Percentiles rank a stretch among this genome's conserved stretches.
These are phyloP conservation scores for Hericium erinaceus DNA, from an alignment of 768 basidiomycete species.

Conservation along the genomic window DNA sequence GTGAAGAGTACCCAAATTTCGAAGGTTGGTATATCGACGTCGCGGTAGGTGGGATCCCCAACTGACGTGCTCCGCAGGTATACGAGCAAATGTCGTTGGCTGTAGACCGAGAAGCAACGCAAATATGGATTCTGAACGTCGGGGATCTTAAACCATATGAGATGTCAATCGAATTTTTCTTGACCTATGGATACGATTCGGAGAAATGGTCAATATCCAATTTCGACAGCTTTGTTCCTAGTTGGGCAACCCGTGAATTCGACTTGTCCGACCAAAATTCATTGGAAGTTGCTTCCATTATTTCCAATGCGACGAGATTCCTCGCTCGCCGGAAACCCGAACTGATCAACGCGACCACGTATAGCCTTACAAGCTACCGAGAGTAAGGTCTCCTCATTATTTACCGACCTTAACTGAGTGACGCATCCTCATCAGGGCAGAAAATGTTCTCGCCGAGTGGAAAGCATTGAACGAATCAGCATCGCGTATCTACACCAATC, in stretches of 20 bases:
- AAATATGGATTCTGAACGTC: constrained; percentile 67
- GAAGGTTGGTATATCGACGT: constrained; percentile 19
- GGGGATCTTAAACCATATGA: constrained; percentile 72
- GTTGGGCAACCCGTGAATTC: constrained; percentile 62
- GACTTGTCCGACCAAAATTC: constrained; percentile 33
- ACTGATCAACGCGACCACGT: constrained; percentile 51
- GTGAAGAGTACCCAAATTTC: constrained; percentile 35
- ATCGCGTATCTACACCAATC: constrained; percentile 43
- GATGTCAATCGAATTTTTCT: constrained; percentile 61
- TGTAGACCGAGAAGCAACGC: constrained; percentile 44
- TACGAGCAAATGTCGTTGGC: constrained; percentile 67
- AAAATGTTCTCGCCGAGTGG: constrained; percentile 45
- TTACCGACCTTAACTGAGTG: neutral
- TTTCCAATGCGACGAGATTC: constrained; percentile 46
- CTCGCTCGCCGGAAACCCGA: constrained; percentile 60
- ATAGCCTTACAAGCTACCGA: constrained; percentile 55
- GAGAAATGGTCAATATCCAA: constrained; percentile 47
- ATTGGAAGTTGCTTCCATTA: constrained; percentile 37
- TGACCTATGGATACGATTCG: constrained; percentile 52
- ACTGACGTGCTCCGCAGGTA: constrained; percentile 24
- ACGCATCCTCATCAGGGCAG: constrained; percentile 34
- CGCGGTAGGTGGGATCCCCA: constrained; percentile 29
- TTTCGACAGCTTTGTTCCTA: constrained; percentile 38
- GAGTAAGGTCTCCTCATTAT: constrained; percentile 37
- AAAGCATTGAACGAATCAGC: constrained; percentile 37